A percentile compares a stretch with the other conserved stretches of the same genome.
Conservation (phyloP, 441 rosid species). For the Omphalea diandra region DNA sequence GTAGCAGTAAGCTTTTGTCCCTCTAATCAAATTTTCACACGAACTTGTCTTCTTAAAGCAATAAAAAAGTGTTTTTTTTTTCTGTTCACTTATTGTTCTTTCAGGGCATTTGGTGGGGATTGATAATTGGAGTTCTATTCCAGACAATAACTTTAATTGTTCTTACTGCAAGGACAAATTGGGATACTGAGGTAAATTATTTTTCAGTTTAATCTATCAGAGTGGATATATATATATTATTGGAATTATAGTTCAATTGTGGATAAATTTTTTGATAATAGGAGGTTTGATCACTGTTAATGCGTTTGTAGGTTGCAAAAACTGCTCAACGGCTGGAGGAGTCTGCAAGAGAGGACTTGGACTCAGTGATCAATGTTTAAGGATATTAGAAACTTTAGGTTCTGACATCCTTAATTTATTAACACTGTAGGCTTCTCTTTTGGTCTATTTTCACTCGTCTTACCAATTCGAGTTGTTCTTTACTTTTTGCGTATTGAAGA, state of each 20-base stretch:
- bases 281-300: background rate
- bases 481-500: too few relatives aligned
- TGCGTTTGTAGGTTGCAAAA: slow-evolving; percentile 51
- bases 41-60: background rate
- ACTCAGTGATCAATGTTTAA: slow-evolving; percentile 24
- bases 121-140: slow-evolving; percentile 72
- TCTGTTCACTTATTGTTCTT: background rate
- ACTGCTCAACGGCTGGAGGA: slow-evolving; percentile 50
- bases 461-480: too few relatives aligned
- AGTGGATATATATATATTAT: background rate
- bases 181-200: slow-evolving; percentile 55
- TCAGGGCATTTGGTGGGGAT: slow-evolving; percentile 98
- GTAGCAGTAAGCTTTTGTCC: slow-evolving; percentile 54
- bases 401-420: too few relatives aligned
- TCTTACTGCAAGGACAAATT: slow-evolving; percentile 78
- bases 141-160: slow-evolving; percentile 66
- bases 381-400: background rate
- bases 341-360: slow-evolving; percentile 40
- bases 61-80: background rate
- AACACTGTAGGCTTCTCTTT: too few relatives aligned
- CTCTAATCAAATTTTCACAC: background rate
- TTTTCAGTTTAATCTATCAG: too few relatives aligned
- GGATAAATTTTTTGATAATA: background rate
- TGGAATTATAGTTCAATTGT: background rate
- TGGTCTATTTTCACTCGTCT: too few relatives aligned